phyloP scores from a whole-genome alignment of 2,329 filamentous ascomycete species.

The Botrytis fabae region DNA sequence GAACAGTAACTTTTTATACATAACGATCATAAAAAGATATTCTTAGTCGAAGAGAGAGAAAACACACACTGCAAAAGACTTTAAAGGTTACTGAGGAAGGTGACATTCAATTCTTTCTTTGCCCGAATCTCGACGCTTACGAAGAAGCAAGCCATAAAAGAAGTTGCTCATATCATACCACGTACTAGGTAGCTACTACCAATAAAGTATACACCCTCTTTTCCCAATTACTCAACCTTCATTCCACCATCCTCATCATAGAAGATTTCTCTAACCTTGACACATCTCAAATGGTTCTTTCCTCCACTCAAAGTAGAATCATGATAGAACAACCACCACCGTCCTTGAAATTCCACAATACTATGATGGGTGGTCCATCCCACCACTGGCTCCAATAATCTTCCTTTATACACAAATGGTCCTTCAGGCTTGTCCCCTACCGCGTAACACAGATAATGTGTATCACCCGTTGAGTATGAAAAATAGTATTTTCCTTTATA shows the following conservation, averaged over 20 bases:
- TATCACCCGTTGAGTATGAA: conserved; percentile 76
- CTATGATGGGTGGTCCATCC: conserved; percentile 84
- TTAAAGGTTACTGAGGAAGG: background rate
- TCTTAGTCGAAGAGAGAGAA: background rate
- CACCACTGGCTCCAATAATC: conserved; percentile 72
- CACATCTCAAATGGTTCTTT: conserved; percentile 68
- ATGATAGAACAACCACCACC: conserved; percentile 77
- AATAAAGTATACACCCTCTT: background rate
- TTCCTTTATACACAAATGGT: conserved; percentile 70
- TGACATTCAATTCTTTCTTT: background rate
- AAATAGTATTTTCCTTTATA: conserved; percentile 70
- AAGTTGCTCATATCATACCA: background rate
- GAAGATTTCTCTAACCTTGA: conserved; percentile 74
- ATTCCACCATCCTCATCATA: conserved; percentile 68
- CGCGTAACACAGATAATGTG: conserved; percentile 72
- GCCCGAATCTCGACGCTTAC: too few relatives aligned
- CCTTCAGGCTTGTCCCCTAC: conserved; percentile 64
- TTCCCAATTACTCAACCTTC: conserved; percentile 33
- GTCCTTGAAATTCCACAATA: conserved; percentile 70
- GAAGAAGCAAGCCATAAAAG: background rate
- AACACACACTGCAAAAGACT: too few relatives aligned
- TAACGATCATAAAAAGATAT: background rate
- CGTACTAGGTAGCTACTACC: background rate
- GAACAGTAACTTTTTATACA: background rate
- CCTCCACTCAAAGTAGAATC: conserved; percentile 69